phyloP scores from a whole-genome alignment of 2,329 filamentous ascomycete genomes.

The Arthrobotrys entomopaga region DNA sequence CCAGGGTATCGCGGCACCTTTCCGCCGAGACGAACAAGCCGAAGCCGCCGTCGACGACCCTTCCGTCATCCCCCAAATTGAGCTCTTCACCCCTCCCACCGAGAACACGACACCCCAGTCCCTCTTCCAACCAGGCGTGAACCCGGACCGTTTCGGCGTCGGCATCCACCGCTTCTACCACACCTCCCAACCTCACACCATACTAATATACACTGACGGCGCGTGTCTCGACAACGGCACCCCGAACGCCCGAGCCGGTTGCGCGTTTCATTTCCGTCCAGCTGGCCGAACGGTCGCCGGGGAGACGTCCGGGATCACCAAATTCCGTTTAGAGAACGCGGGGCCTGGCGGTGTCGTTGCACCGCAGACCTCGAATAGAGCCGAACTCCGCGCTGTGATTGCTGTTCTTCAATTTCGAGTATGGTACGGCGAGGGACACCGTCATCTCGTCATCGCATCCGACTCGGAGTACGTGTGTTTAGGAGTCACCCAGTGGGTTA shows the following conservation, averaged over 20 bases:
- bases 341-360: slow-evolving; percentile 63
- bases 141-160: too few relatives aligned
- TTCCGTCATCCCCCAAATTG: too few relatives aligned
- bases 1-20: too few relatives aligned
- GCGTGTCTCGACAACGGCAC: slow-evolving; percentile 65
- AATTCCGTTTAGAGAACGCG: slow-evolving; percentile 63
- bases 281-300: not conserved
- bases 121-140: too few relatives aligned
- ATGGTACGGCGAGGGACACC: slow-evolving; percentile 65
- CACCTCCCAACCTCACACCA: slow-evolving; percentile 58
- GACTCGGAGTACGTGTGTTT: slow-evolving; percentile 67
- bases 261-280: slow-evolving; percentile 50
- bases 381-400: slow-evolving; percentile 69
- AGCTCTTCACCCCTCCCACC: too few relatives aligned
- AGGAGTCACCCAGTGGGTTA: slow-evolving; percentile 64
- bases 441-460: slow-evolving; percentile 66
- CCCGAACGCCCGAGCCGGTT: slow-evolving; percentile 58
- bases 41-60: too few relatives aligned
- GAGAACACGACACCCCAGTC: too few relatives aligned
- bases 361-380: slow-evolving; percentile 67
- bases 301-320: slow-evolving; percentile 40
- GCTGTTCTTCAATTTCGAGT: slow-evolving; percentile 64
- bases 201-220: slow-evolving; percentile 66
- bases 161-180: slow-evolving; percentile 57
- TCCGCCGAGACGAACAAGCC: too few relatives aligned